phyloP scores from a whole-genome alignment of 768 basidiomycete genomes.

The Hebeloma cylindrosporum region DNA sequence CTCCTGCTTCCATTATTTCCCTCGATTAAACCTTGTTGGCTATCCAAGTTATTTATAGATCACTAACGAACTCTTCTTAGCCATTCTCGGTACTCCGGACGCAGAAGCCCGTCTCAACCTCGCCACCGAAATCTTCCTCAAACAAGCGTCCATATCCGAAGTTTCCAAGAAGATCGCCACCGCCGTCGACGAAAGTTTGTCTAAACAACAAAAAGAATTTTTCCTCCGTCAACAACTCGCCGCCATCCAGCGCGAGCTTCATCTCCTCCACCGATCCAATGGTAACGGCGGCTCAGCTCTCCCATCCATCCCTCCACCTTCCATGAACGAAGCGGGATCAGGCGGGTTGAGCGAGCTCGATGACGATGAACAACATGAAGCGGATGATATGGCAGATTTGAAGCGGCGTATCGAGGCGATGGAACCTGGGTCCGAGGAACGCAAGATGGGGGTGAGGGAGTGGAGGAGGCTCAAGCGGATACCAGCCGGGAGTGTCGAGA shows the following conservation, averaged over 20 bases:
- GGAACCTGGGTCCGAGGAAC: constrained; percentile 71
- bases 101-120: constrained; percentile 62
- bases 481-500: constrained; percentile 88
- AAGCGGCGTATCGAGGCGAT: constrained; percentile 74
- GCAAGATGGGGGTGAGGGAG: constrained; percentile 80
- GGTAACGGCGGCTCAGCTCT: constrained; percentile 13
- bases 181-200: constrained; percentile 80
- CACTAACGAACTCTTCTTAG: constrained; percentile 32
- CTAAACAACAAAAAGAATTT: constrained; percentile 85
- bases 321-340: constrained; percentile 19
- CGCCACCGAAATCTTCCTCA: constrained; percentile 70
- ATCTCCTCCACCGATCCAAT: constrained; percentile 44
- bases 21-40: neutral
- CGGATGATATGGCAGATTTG: constrained; percentile 75
- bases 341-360: constrained; percentile 26
- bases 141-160: constrained; percentile 76
- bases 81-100: constrained; percentile 60
- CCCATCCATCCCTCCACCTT: constrained; percentile 15
- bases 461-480: constrained; percentile 84
- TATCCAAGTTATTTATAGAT: neutral
- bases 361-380: constrained; percentile 79
- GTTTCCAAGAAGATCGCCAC: constrained; percentile 79
- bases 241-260: constrained; percentile 76
- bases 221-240: constrained; percentile 83
- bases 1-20: neutral